phyloP scores from a whole-genome alignment of 495 filamentous ascomycete species.

The Rostrohypoxylon terebratum region DNA sequence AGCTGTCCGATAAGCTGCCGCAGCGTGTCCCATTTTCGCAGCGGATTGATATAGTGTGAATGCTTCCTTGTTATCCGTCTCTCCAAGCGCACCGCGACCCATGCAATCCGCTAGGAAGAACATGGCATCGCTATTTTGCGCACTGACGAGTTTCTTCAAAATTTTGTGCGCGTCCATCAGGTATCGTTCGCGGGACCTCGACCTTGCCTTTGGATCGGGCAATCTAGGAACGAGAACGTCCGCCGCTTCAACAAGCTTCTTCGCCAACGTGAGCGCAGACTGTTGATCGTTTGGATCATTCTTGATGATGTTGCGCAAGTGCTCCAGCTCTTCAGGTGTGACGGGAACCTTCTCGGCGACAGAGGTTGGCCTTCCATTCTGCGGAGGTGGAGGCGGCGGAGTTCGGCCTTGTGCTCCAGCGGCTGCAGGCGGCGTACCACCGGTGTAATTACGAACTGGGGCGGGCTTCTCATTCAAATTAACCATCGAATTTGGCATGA shows the following conservation, averaged over 20 bases:
- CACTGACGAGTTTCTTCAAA: slow-evolving; percentile 82
- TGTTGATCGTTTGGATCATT: slow-evolving; percentile 77
- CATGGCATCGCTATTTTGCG: slow-evolving; percentile 80
- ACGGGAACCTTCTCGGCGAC: slow-evolving; percentile 66
- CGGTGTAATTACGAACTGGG: slow-evolving; percentile 79
- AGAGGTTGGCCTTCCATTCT: slow-evolving; percentile 46
- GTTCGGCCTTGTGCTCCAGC: slow-evolving; percentile 50
- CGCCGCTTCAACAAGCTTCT: slow-evolving; percentile 88
- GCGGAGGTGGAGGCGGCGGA: slow-evolving; percentile 39
- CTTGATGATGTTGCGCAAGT: slow-evolving; percentile 73
- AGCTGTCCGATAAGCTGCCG: slow-evolving; percentile 91
- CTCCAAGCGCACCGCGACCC: slow-evolving; percentile 75
- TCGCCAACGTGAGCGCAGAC: slow-evolving; percentile 77
- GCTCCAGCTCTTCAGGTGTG: slow-evolving; percentile 81
- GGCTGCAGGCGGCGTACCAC: slow-evolving; percentile 49
- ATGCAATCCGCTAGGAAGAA: slow-evolving; percentile 94
- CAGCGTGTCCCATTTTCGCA: slow-evolving; percentile 85
- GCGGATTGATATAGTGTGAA: slow-evolving; percentile 94
- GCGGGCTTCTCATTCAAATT: slow-evolving; percentile 68
- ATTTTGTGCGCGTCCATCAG: slow-evolving; percentile 88
- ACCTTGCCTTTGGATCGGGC: slow-evolving; percentile 78
- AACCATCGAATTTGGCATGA: slow-evolving; percentile 68
- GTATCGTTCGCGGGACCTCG: slow-evolving; percentile 84
- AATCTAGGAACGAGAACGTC: slow-evolving; percentile 76
- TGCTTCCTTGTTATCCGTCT: slow-evolving; percentile 86